Percentiles rank a stretch among this genome's conserved stretches.
Conservation (phyloP, 352 stramenopile species). For the Pythium aphanidermatum region DNA sequence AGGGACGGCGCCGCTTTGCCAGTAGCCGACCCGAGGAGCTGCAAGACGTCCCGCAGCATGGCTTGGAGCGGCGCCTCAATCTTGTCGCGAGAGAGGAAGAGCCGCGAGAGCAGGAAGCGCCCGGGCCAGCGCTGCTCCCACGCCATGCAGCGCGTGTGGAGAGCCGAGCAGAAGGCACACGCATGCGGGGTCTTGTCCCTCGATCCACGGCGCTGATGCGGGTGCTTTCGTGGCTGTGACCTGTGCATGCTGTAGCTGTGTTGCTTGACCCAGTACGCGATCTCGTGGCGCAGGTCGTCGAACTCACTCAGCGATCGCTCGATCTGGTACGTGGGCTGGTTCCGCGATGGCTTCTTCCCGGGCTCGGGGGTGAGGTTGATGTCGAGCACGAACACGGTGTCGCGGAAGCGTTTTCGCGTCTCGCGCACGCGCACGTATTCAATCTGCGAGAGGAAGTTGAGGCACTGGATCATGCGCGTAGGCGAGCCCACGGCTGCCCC, state of each 20-base stretch:
- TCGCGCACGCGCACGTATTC: conserved; percentile 10
- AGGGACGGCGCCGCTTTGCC: background rate
- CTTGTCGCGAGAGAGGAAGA: conserved; percentile 2
- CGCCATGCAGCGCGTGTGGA: background rate
- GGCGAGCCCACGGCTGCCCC: too few species aligned
- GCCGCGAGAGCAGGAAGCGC: background rate
- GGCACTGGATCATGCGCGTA: conserved; percentile 9
- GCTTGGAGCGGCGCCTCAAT: background rate
- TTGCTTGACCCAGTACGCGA: conserved; percentile 1
- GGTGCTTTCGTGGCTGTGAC: too few species aligned
- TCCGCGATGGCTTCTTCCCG: background rate
- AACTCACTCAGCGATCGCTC: conserved; percentile 13
- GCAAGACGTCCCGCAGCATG: conserved; percentile 6
- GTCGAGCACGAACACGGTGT: conserved; percentile 10
- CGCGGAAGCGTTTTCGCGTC: conserved; percentile 2
- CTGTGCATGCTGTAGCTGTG: too few species aligned
- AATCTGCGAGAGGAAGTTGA: conserved; percentile 19
- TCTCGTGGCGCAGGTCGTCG: conserved; percentile 8
- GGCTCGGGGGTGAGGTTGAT: conserved; percentile 12
- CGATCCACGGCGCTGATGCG: too few species aligned
- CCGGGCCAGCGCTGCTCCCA: conserved; percentile 13
- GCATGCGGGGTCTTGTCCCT: background rate
- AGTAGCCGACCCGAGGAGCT: conserved; percentile 1
- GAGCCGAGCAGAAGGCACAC: conserved; percentile 6
- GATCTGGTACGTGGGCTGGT: conserved; percentile 19